These are phyloP conservation scores for Vitis hybrid DNA, from an alignment of 177 flowering plant genomes.

Conservation along the genomic window DNA sequence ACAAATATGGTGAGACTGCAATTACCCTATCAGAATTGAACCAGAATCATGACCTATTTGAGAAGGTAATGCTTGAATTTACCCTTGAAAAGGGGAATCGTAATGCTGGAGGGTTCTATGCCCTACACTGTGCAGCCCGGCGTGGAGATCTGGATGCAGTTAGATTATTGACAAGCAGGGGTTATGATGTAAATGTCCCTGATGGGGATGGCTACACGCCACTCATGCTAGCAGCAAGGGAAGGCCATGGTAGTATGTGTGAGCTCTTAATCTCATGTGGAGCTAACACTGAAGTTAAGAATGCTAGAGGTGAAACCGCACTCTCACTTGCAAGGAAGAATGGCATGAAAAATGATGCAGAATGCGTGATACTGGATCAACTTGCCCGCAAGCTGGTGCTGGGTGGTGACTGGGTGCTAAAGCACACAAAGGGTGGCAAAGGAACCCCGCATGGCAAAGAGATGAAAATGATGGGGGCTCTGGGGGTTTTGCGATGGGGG, in stretches of 20 bases:
- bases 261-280: conserved; percentile 49
- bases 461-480: conserved; percentile 39
- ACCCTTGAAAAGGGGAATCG: conserved; percentile 53
- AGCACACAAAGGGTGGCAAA: conserved; percentile 68
- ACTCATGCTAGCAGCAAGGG: conserved; percentile 76
- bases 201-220: conserved; percentile 71
- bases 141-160: conserved; percentile 60
- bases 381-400: conserved; percentile 55
- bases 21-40: conserved; percentile 37
- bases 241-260: conserved; percentile 57
- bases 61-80: conserved; percentile 68
- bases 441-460: conserved; percentile 53
- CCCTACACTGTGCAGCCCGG: conserved; percentile 68
- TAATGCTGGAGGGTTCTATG: conserved; percentile 49
- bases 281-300: conserved; percentile 36
- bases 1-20: conserved; percentile 55
- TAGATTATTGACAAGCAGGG: conserved; percentile 41
- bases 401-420: conserved; percentile 38
- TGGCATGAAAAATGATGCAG: conserved; percentile 33
- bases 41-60: conserved; percentile 46
- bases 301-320: conserved; percentile 56
- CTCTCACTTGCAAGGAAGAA: conserved; percentile 49
- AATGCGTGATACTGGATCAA: conserved; percentile 49
- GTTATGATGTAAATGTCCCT: conserved; percentile 53
- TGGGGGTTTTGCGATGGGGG: conserved; percentile 67